Evolutionary conservation across 768 basidiomycete genomes (phyloP), one percentile per base, ranked within the genome.

Genomic region (Omphalotus guepiniiformis): DNA sequence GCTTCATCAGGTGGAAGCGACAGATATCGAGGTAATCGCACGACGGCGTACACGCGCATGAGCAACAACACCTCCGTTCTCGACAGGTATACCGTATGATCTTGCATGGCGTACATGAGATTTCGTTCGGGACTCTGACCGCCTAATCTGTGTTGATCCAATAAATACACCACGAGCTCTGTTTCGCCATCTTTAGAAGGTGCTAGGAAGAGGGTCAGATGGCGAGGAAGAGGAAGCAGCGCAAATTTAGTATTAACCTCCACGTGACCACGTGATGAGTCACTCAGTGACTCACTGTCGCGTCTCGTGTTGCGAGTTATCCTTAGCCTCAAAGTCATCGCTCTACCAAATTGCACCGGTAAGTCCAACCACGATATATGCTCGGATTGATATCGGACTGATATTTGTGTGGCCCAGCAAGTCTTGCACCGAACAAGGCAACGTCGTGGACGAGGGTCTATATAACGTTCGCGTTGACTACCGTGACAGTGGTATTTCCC

Each of bases 21-120:
- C 90, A 3, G 93, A n/a, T n/a, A n/a, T n/a, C n/a, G n/a, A 95
- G 28, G 84, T 63, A 9, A 90, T 72, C 6, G 95, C 92, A 52
- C 93, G 76, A 30, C 94, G 79, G 42, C 93, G 86, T 18, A 96
- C 92, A 58, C 94, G 95, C 3, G 89, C 79, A 12, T 75, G 78
- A 22, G 68, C 63, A 49, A 63, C 60, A 58, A 18, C 6, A 19
- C 3, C 16, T 18, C 6, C n/a, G 5, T 2, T 43, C 27, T 18
- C 34, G 12, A 25, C 21, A 23, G 19, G 22, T 36, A 26, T 15
- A 18, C n/a, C n/a, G n/a, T n/a, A n/a, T n/a, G n/a, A 15, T n/a
- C 3, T 86, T 85, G 69, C 96, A 97, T 2, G 94, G 90, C 4
- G 80, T 72, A 68, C 94, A 98, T 53, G 87, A 70, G 25, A 49